phyloP scores from a whole-genome alignment of 176 grass and related monocot genomes.

The Oryza punctata region DNA sequence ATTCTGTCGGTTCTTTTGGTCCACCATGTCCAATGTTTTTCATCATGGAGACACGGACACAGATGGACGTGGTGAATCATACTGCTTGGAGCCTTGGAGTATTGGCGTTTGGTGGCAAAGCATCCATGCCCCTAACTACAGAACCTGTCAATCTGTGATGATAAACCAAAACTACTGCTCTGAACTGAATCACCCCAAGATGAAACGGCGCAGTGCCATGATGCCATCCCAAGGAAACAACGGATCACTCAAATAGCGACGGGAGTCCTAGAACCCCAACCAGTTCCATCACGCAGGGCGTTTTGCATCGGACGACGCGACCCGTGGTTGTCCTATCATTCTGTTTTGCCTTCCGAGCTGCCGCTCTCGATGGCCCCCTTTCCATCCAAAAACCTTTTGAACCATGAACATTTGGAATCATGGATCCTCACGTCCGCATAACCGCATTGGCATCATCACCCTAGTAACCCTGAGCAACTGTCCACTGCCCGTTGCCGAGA shows the following conservation, averaged over 20 bases:
- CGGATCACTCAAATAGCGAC: background rate
- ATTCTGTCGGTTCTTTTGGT: background rate
- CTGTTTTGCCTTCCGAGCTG: background rate
- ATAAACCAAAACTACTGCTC: background rate
- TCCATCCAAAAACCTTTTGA: background rate
- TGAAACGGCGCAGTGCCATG: no score
- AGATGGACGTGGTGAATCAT: background rate
- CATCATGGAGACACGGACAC: background rate
- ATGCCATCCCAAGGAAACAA: background rate
- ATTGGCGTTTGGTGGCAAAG: background rate
- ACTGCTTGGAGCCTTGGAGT: background rate
- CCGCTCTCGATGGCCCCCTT: conserved; percentile 28
- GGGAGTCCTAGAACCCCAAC: background rate
- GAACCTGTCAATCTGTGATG: background rate
- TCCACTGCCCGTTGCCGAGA: conserved; percentile 38
- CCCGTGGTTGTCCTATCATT: background rate
- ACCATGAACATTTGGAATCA: background rate
- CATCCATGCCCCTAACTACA: background rate
- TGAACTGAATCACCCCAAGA: no score
- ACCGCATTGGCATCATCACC: conserved; percentile 12
- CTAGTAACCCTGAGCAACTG: background rate
- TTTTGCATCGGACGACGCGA: background rate
- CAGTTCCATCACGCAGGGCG: background rate
- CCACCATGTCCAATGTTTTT: background rate
- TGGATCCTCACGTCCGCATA: background rate